Evolutionary conservation across 2,329 filamentous ascomycete genomes (phyloP).

Genomic region (Whalleya microplaca): DNA sequence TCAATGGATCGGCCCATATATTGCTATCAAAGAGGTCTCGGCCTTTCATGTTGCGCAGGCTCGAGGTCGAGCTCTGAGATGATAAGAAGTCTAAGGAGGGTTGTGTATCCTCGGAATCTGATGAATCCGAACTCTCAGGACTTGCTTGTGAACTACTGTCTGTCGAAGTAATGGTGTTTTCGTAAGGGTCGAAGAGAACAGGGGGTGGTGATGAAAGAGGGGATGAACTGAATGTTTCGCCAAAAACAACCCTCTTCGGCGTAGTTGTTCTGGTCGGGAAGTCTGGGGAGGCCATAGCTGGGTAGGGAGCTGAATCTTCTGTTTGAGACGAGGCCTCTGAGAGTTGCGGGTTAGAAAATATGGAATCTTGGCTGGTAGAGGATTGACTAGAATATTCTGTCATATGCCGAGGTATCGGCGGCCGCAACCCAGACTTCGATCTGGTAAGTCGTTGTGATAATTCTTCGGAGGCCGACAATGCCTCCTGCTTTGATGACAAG

Average conservation of each 20-base stretch:
- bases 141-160: constrained; percentile 45
- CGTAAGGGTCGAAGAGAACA: constrained; percentile 55
- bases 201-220: constrained; percentile 62
- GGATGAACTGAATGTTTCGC: constrained; percentile 49
- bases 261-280: constrained; percentile 28
- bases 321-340: constrained; percentile 34
- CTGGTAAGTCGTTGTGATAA: constrained; percentile 29
- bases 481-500: neutral
- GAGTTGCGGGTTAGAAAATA: constrained; percentile 28
- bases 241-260: constrained; percentile 25
- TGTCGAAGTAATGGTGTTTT: constrained; percentile 39
- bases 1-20: constrained; percentile 69
- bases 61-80: constrained; percentile 44
- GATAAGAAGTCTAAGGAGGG: constrained; percentile 44
- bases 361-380: constrained; percentile 30
- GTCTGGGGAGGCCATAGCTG: neutral
- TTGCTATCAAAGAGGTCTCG: constrained; percentile 72
- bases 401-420: constrained; percentile 27
- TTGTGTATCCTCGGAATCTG: constrained; percentile 50
- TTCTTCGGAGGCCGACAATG: constrained; percentile 1
- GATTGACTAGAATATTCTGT: constrained; percentile 31
- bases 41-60: constrained; percentile 67
- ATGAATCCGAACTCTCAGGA: constrained; percentile 37
- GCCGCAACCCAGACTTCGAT: constrained; percentile 28
- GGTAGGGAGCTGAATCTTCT: constrained; percentile 25